Conservation (phyloP, 2,329 filamentous ascomycete genomes). For the Aureobasidium sp. region DNA sequence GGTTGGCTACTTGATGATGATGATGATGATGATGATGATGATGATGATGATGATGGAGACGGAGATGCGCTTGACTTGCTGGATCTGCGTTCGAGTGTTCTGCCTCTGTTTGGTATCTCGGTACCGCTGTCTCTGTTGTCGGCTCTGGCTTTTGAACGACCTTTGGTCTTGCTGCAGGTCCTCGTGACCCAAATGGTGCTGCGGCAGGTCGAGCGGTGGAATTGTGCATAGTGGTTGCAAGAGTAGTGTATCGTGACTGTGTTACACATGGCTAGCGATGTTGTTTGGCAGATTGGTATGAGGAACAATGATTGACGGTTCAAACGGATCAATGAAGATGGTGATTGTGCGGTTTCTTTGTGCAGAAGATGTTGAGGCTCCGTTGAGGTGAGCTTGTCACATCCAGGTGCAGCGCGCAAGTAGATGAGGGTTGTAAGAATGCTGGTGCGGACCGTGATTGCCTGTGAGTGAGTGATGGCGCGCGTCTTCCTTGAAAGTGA, state of each 20-base stretch:
- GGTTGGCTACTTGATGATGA: not conserved
- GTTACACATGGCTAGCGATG: not conserved
- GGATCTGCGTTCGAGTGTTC: not conserved
- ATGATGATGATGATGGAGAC: not conserved
- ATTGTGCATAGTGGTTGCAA: constrained; percentile 2
- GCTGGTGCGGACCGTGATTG: not conserved
- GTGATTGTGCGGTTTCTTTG: not conserved
- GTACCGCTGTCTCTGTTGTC: not conserved
- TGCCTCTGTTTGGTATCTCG: not conserved
- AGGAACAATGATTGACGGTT: not conserved
- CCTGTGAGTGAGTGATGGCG: not conserved
- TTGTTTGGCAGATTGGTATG: not conserved
- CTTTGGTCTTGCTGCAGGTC: not conserved
- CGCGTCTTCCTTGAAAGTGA: not conserved
- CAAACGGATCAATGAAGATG: not conserved
- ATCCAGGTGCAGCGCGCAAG: not conserved
- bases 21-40: no score
- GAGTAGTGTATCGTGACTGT: constrained; percentile 2
- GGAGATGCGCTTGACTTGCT: not conserved
- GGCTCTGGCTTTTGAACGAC: not conserved
- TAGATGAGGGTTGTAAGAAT: not conserved
- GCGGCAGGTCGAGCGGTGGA: constrained; percentile 10
- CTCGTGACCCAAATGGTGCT: not conserved
- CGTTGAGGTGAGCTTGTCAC: not conserved
- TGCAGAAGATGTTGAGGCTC: not conserved